Percentiles rank a stretch among this genome's conserved stretches.
phyloP scores from a whole-genome alignment of 441 rosid genomes.

The Monsonia emarginata region DNA sequence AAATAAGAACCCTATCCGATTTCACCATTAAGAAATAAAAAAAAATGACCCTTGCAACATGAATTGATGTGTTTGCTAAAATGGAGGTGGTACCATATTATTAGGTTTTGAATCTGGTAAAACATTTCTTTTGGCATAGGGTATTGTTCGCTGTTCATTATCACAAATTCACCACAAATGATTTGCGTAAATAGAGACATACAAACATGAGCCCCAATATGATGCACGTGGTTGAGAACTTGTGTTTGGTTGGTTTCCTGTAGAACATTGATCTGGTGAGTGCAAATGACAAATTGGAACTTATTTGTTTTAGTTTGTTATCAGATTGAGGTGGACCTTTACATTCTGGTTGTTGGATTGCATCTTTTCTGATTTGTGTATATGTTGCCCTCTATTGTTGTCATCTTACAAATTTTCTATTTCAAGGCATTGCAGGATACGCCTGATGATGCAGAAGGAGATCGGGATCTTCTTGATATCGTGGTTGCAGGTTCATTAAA shows the following conservation, averaged over 20 bases:
- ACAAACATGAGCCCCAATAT: not conserved
- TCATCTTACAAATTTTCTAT: not conserved
- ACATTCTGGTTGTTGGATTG: not conserved
- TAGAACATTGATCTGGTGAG: not conserved
- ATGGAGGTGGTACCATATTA: not conserved
- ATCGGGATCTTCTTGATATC: constrained; percentile 64
- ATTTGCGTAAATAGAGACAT: not conserved
- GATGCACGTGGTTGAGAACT: not conserved
- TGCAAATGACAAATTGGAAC: too few relatives aligned
- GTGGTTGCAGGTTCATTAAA: constrained; percentile 32
- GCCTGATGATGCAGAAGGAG: constrained; percentile 28
- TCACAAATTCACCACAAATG: not conserved
- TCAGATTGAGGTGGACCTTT: not conserved
- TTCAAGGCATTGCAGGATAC: constrained; percentile 34
- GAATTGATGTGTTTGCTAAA: too few relatives aligned
- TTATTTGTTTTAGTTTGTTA: not conserved
- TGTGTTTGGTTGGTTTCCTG: not conserved
- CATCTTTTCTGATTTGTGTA: not conserved
- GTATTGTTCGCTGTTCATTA: not conserved
- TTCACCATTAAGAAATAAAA: too few relatives aligned
- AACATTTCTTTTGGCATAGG: not conserved
- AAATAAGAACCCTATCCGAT: too few relatives aligned
- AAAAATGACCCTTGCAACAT: too few relatives aligned
- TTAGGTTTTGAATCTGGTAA: not conserved
- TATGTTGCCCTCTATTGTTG: not conserved